Percentiles rank a stretch among this genome's conserved stretches.
Conservation (phyloP, 805 yeast species). For the Ogataea pini region DNA sequence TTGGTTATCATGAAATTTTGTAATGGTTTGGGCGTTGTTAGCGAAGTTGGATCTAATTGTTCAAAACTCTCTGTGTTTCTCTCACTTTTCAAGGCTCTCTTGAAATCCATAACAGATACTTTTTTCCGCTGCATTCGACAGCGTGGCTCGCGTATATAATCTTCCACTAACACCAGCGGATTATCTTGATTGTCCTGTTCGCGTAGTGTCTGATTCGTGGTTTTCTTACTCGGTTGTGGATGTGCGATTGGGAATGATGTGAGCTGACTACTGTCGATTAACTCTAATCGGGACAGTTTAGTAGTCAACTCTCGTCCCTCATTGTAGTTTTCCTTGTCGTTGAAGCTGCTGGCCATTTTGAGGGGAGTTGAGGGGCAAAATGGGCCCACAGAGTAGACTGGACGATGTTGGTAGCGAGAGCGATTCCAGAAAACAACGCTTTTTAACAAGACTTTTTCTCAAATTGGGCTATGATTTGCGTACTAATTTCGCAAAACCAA, state of each 20-base stretch:
- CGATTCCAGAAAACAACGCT: too few species aligned
- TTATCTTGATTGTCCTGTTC: not conserved
- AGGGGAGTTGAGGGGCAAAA: not conserved
- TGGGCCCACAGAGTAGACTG: too few species aligned
- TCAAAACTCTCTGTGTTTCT: not conserved
- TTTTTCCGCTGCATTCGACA: conserved; percentile 23
- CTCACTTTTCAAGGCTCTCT: conserved; percentile 29
- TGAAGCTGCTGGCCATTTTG: not conserved
- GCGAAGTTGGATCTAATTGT: not conserved
- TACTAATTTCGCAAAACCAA: too few species aligned
- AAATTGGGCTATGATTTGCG: too few species aligned
- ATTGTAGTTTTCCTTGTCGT: conserved; percentile 4
- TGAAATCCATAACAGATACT: conserved; percentile 38
- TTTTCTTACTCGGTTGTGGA: conserved; percentile 32
- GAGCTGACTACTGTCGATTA: conserved; percentile 47
- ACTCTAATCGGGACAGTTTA: conserved; percentile 42
- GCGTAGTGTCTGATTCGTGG: not conserved
- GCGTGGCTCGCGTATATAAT: conserved; percentile 43
- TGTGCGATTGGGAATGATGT: conserved; percentile 57
- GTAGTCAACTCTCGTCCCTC: conserved; percentile 7
- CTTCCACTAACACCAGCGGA: conserved; percentile 50
- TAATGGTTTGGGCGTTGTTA: not conserved
- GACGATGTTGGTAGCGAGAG: too few species aligned
- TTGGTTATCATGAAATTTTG: not conserved
- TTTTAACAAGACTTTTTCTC: too few species aligned